Evolutionary conservation across 2,329 filamentous ascomycete genomes (phyloP), one percentile per base, ranked within the genome.

Genomic region (Setomelanomma holmii): DNA sequence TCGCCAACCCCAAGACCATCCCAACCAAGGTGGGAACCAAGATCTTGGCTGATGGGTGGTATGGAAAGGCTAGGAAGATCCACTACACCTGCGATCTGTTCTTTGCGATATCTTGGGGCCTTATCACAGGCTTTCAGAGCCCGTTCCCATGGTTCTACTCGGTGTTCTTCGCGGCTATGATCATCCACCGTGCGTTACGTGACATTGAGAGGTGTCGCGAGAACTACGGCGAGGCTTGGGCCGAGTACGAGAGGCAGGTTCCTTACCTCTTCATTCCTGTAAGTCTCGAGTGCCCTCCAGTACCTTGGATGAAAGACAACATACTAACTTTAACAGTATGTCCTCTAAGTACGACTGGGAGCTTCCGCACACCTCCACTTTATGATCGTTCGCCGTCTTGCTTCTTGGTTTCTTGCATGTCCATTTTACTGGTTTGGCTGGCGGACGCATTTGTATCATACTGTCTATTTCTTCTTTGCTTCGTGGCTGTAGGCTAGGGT

Each of bases 81-180:
- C 89, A 93, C 75, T 95, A 95, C 76, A 87, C 88, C 1, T 91
- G 89, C 72, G 90, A 95, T 73, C 75, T 89, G 4, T 93, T 84
- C 78, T 93, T 93, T 68, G 88, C 90, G 5, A 71, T 90, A 48
- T 84, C 80, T 56, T 95, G 90, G 90, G 90, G 87, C 20, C 75
- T 93, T n/a, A 87, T 93, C 62, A 91, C 89, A 2, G 90, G 90
- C 10, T 93, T 93, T 76, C 80, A 80, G 30, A 91, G 87, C 69
- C 90, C 90, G 0, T 93, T 93, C 77, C 91, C 91, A 1, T 96
- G 91, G 90, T 95, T 96, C 76, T 93, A 96, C 72, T 89, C 90
- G 0, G 75, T 89, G 30, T 96, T 96, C 80, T 96, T 96, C 73
- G 80, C 81, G 16, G 76, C 77, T 62, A 93, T 93, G 90, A 93